Evolutionary conservation across 441 rosid genomes (phyloP), one percentile per base, ranked within the genome.

Genomic region (Mallotus repandus): DNA sequence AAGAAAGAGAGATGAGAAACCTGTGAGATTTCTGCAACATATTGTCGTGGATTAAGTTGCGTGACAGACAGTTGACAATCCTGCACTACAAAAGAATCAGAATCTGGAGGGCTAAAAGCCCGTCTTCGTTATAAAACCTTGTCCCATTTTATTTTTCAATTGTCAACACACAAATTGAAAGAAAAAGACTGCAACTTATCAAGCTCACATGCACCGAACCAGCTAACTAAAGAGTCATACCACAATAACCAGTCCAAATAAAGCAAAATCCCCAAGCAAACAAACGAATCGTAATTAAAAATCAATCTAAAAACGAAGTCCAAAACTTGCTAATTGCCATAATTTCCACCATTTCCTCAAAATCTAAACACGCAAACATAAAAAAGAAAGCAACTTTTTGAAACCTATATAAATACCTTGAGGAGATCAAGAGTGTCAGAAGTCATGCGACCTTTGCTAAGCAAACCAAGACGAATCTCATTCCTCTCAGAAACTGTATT

Each of bases 401-500:
- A 29, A 29, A 29, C 32, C 19, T 11, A 54, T 35, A 3, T 8
- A 18, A 29, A 32, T 43, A 95, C 99, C 97, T 86, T 90, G 67
- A 93, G 98, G 56, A 93, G 92, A 79, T 88, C 98, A 50, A 91
- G 87, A 32, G 98, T 83, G 70, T 93, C 95, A 2, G 84, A 79
- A 13, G 97, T 97, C 97, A 91, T 87, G 61, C 98, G 99, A 8
- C 98, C 99, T 74, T 96, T 96, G 72, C 96, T 89, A 55, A 98
- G 99, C 81, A 95, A 85, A 45, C 98, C 99, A 32, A 95, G 82
- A 11, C 98, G 92, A 76, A 91, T 83, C 88, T 83, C 95, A 10
- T 77, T 77, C 64, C 98, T 80, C 53, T 86, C 84, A 22, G 78
- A 64, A 29, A 77, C 64, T 15, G 61, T 52, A 2, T 74, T 35